phyloP scores from a whole-genome alignment of 371 early-diverging fungal genomes.

The Mortierella sp. region DNA sequence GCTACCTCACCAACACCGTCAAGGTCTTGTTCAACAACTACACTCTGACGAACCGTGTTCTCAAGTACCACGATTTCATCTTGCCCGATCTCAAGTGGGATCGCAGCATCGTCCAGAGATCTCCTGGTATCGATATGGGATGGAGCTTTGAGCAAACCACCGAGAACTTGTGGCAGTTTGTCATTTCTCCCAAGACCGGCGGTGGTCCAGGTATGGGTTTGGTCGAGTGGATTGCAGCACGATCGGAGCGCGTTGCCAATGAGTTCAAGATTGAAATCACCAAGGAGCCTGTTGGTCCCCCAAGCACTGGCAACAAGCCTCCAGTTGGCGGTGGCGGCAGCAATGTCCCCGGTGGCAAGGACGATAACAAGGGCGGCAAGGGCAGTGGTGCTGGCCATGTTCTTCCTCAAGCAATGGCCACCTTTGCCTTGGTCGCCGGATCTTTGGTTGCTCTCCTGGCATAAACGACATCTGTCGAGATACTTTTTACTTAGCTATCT shows the following conservation, averaged over 20 bases:
- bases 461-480: constrained; percentile 8
- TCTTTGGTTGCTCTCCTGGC: constrained; percentile 22
- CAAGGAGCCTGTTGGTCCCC: constrained; percentile 56
- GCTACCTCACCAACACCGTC: constrained; percentile 62
- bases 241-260: constrained; percentile 37
- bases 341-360: background rate
- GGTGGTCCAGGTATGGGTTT: constrained; percentile 64
- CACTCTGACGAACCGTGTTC: constrained; percentile 60
- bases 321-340: background rate
- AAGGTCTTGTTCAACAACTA: constrained; percentile 63
- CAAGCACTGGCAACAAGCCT: constrained; percentile 23
- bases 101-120: constrained; percentile 60
- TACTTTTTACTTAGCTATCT: background rate
- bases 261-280: constrained; percentile 59
- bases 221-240: constrained; percentile 55
- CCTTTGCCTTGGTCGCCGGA: constrained; percentile 24
- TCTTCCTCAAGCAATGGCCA: constrained; percentile 18
- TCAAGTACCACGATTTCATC: constrained; percentile 62
- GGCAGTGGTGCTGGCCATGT: constrained; percentile 12
- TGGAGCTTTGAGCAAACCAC: constrained; percentile 59
- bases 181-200: constrained; percentile 52
- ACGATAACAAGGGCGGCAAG: background rate
- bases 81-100: constrained; percentile 65
- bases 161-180: constrained; percentile 58
- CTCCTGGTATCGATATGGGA: constrained; percentile 65